Conservation (phyloP, 352 stramenopile genomes). For the Achlya hypogyna region DNA sequence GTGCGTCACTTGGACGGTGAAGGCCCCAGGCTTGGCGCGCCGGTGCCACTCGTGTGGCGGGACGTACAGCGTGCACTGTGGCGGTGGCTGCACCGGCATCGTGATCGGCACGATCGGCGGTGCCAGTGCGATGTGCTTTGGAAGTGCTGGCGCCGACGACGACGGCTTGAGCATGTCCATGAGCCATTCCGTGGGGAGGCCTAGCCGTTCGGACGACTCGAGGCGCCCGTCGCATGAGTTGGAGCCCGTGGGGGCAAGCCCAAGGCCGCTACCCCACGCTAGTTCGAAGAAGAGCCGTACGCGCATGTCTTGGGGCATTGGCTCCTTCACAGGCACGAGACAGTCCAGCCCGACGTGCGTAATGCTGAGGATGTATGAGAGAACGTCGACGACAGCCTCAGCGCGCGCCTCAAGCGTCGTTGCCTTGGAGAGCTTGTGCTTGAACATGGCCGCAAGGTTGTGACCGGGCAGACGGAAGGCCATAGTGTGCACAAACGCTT, state of each 20-base stretch:
- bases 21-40: constrained; percentile 36
- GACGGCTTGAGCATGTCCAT: constrained; percentile 27
- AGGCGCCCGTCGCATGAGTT: constrained; percentile 66
- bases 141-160: constrained; percentile 11
- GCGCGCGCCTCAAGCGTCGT: constrained; percentile 47
- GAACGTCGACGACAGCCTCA: constrained; percentile 40
- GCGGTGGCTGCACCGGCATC: constrained; percentile 3
- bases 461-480: constrained; percentile 23
- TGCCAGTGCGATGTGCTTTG: no score
- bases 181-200: constrained; percentile 57
- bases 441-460: constrained; percentile 3
- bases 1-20: constrained; percentile 61
- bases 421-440: constrained; percentile 22
- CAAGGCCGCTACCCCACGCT: constrained; percentile 32
- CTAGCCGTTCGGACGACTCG: constrained; percentile 39
- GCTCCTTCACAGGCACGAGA: constrained; percentile 46
- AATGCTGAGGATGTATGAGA: constrained; percentile 60
- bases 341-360: constrained; percentile 54
- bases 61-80: constrained; percentile 54
- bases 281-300: constrained; percentile 66
- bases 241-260: constrained; percentile 46
- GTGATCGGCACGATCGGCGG: constrained; percentile 1
- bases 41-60: constrained; percentile 43
- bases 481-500: constrained; percentile 19
- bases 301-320: constrained; percentile 48